A percentile compares a stretch with the other conserved stretches of the same genome.
These are phyloP conservation scores for Phallus indusiatus DNA, from an alignment of 768 basidiomycete species.

Conservation along the genomic window DNA sequence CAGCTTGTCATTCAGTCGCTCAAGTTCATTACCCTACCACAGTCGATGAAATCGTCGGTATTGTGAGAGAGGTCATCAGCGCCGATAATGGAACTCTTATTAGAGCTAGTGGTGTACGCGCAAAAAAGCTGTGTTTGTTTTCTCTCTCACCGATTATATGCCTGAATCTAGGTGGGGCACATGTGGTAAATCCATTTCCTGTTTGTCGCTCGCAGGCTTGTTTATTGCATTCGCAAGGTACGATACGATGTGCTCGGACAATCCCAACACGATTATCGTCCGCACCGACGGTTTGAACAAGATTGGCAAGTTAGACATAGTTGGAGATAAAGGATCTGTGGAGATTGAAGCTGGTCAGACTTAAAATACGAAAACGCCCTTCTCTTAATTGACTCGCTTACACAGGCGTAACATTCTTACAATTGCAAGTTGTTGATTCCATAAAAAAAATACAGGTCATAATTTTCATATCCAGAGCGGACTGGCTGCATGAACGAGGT, in stretches of 20 bases:
- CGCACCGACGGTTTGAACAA: constrained; percentile 8
- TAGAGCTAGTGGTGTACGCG: constrained; percentile 8
- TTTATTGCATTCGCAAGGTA: constrained; percentile 2
- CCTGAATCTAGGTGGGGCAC: constrained; percentile 3
- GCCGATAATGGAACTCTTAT: constrained; percentile 6
- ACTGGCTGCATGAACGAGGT: constrained; percentile 9
- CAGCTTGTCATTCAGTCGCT: constrained; percentile 8
- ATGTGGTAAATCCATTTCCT: neutral
- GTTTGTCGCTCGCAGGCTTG: neutral
- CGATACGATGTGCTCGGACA: constrained; percentile 11
- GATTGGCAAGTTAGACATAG: constrained; percentile 7
- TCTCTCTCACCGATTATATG: neutral
- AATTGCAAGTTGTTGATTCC: constrained; percentile 1
- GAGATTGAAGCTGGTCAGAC: neutral
- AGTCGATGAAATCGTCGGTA: constrained; percentile 7
- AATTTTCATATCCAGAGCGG: neutral
- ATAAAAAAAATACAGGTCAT: neutral
- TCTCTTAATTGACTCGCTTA: neutral
- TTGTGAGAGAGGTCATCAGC: constrained; percentile 6
- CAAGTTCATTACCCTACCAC: constrained; percentile 2
- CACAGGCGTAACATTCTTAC: constrained; percentile 10
- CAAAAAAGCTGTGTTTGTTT: neutral
- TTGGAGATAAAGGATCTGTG: neutral
- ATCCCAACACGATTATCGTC: constrained; percentile 9
- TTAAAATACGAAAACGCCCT: neutral